Conservation (phyloP, 306 rosid species). For the Rosa multiflora region DNA sequence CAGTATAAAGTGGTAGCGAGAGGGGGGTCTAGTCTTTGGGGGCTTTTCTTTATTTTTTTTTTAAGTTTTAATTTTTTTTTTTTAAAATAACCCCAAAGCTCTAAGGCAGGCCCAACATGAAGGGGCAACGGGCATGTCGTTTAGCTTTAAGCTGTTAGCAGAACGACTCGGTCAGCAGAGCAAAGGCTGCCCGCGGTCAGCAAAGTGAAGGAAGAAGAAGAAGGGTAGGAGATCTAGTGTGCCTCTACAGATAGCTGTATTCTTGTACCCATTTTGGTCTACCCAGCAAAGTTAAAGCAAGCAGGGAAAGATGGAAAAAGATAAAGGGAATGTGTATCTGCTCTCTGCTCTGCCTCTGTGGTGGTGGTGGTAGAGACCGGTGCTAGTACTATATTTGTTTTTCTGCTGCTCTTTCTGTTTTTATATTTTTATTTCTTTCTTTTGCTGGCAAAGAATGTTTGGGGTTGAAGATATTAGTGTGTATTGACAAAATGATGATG, state of each 20-base stretch:
- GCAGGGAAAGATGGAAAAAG: slow-evolving; percentile 60
- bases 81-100: slow-evolving; percentile 36
- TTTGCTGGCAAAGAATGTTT: slow-evolving; percentile 63
- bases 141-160: slow-evolving; percentile 50
- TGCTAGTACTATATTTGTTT: slow-evolving; percentile 14
- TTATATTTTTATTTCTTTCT: slow-evolving; percentile 25
- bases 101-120: slow-evolving; percentile 44
- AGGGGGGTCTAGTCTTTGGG: slow-evolving; percentile 15
- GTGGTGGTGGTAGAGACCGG: not conserved
- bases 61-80: not conserved
- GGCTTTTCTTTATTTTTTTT: slow-evolving; percentile 34
- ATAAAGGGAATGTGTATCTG: slow-evolving; percentile 51
- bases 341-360: slow-evolving; percentile 8
- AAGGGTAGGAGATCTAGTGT: slow-evolving; percentile 19
- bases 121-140: slow-evolving; percentile 79
- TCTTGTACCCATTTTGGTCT: slow-evolving; percentile 56
- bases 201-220: slow-evolving; percentile 51
- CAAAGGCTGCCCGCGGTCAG: slow-evolving; percentile 89
- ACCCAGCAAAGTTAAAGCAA: slow-evolving; percentile 72
- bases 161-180: slow-evolving; percentile 53
- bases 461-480: slow-evolving; percentile 44
- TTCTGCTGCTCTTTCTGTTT: slow-evolving; percentile 6
- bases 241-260: slow-evolving; percentile 1
- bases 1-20: slow-evolving; percentile 60
- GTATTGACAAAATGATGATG: slow-evolving; percentile 19